Evolutionary conservation across 108 stramenopile species (phyloP).

Genomic region (Mediolabrus comicus): DNA sequence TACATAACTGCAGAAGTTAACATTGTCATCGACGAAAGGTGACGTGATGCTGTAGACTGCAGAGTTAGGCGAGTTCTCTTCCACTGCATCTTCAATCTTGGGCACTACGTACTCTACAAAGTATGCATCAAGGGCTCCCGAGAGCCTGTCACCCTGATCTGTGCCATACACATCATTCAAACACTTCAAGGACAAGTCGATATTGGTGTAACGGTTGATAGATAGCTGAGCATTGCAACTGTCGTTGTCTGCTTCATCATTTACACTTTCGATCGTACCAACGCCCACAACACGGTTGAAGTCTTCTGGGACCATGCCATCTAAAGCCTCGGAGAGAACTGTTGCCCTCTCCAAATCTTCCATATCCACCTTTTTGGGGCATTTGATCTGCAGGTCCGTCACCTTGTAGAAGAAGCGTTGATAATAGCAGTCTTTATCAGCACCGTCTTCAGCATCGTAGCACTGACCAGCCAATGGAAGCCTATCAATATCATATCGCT

Average conservation of each 20-base stretch:
- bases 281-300: no score
- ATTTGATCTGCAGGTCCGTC: conserved; percentile 13
- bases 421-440: not conserved
- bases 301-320: not conserved
- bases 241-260: not conserved
- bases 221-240: conserved; percentile 21
- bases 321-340: conserved; percentile 15
- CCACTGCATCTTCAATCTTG: conserved; percentile 5
- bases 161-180: conserved; percentile 16
- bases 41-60: conserved; percentile 20
- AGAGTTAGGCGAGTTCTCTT: conserved; percentile 1
- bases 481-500: conserved; percentile 23
- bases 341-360: conserved; percentile 23
- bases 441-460: conserved; percentile 9
- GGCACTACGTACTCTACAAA: conserved; percentile 16
- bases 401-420: conserved; percentile 36
- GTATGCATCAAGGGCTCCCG: conserved; percentile 28
- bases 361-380: conserved; percentile 24
- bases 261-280: not conserved
- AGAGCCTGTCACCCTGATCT: conserved; percentile 27
- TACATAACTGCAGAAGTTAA: conserved; percentile 17
- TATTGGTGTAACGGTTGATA: conserved; percentile 19
- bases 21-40: conserved; percentile 16
- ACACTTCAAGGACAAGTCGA: conserved; percentile 28
- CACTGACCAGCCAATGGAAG: conserved; percentile 30